Base-by-base conservation (phyloP, 139 green algal genomes). In the Chlamydomonas incerta region DNA sequence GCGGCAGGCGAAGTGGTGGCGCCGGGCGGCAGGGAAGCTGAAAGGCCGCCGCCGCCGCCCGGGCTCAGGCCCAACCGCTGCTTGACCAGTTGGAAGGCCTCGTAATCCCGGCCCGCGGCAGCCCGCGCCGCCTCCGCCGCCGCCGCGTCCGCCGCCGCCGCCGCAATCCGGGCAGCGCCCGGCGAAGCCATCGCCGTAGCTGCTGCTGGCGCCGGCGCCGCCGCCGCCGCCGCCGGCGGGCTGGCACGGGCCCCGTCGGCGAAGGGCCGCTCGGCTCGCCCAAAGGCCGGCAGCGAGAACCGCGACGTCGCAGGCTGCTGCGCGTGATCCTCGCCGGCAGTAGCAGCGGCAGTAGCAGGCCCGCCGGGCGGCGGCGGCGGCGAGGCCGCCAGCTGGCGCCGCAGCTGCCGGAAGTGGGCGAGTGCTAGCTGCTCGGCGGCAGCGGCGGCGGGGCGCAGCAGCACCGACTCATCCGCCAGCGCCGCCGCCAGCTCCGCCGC, bases 11-110 rank as follows among this genome's bases (percentile, higher is more conserved):
- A n/a, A n/a, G n/a, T n/a, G n/a, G n/a, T n/a, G 29, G 18, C n/a
- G 63, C 29, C 13, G 13, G n/a, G 63, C n/a, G 63, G 63, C n/a
- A 29, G 29, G 26, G 63, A 37, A 34, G 62, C 26, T 29, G 63
- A n/a, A 3, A 74, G 41, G 41, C 41, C 41, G 41, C 41, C 41
- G 41, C 41, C 41, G 41, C 41, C 41, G 41, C 41, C 77, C 63
- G 28, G 17, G n/a, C n/a, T n/a, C 28, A 83, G 63, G 2, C 77
- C 77, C 63, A 83, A 63, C 0, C 65, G 41, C 18, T 20, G 77
- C 46, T 83, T 83, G 37, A 73, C 21, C 23, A 74, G 29, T 41
- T 83, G 77, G 41, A 83, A 83, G 6, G 52, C 77, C 63, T 52
- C 14, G 3, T 47, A 52, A 41, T 74, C 77, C 1, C 77, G 77